Evolutionary conservation across 73 alveolate genomes (phyloP), one percentile per base, ranked within the genome.

Genomic region (Stentor coeruleus): DNA sequence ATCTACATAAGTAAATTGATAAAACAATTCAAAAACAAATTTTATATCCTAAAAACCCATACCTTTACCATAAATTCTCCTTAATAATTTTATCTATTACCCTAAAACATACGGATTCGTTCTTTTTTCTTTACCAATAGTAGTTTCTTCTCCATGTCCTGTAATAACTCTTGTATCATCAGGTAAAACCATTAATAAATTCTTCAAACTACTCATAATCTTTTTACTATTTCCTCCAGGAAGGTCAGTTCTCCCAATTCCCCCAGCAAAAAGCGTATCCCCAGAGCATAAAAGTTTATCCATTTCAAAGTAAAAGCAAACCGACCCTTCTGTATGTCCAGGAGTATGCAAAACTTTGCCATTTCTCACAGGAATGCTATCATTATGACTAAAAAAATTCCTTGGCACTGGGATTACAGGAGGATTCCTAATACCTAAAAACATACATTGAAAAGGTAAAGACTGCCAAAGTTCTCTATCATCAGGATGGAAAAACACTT

Each of bases 191-290:
- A 91, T 58, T 41, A 91, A 58, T 79, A 87, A 77, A 60, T 82
- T 66, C 59, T 86, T 89, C 60, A 91, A 59, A 26, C 89, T 74
- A 37, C 86, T 88, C 35, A 59, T 72, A 28, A 91, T 77, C 89
- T 81, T 58, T 3, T 73, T 81, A 2, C 87, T 14, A 40, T 66
- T 84, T 35, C 88, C 87, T 15, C 88, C 97, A 0, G 95, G 96
- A 76, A 92, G 89, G 55, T 84, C 95, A 30, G 97, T 92, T 77
- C 97, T 87, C 30, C 97, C 97, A 14, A 92, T 91, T 35, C 86
- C 91, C 38, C 96, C 96, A 37, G 59, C 77, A 83, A 92, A 92
- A 35, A 92, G 58, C 31, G 96, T 90, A 55, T 92, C 96, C 20
- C 97, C 97, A 3, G 97, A 60, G 76, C 80, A 87, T 26, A 92